A percentile compares a stretch with the other conserved stretches of the same genome.
phyloP scores from a whole-genome alignment of 257 asterid genomes.

The Voacanga thouarsii region DNA sequence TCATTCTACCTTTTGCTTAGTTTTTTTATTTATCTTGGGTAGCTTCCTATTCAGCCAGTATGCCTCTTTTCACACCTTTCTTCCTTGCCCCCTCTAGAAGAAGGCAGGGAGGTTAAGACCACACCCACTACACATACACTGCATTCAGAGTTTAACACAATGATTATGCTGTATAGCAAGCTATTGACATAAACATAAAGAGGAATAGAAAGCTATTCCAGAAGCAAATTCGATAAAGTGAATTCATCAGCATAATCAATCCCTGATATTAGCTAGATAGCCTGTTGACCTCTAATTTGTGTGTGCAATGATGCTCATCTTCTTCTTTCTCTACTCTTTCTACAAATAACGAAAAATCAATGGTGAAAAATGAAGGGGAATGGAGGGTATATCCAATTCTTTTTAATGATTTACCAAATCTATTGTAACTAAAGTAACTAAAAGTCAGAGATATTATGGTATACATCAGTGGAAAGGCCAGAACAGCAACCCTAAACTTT shows the following conservation, averaged over 20 bases:
- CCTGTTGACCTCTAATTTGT: background rate
- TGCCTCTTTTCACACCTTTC: too few species aligned
- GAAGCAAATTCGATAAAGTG: background rate
- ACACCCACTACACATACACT: constrained; percentile 99
- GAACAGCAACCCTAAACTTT: too few species aligned
- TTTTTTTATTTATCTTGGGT: too few species aligned
- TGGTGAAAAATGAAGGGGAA: background rate
- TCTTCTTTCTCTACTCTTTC: background rate
- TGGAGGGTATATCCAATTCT: background rate
- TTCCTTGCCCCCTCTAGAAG: too few species aligned
- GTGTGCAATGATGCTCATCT: background rate
- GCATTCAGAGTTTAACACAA: constrained; percentile 28
- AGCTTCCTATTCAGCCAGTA: too few species aligned
- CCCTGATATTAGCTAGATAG: background rate
- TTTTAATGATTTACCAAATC: background rate
- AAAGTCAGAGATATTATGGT: too few species aligned
- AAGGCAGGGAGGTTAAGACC: too few species aligned
- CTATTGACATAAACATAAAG: background rate
- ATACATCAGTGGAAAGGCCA: too few species aligned
- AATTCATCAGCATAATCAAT: background rate
- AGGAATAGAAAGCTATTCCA: background rate
- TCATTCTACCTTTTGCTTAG: too few species aligned
- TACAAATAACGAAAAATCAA: background rate
- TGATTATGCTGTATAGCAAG: background rate
- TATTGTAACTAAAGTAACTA: background rate